Conservation (phyloP, 768 basidiomycete genomes). For the Calocybe gangraenosa region DNA sequence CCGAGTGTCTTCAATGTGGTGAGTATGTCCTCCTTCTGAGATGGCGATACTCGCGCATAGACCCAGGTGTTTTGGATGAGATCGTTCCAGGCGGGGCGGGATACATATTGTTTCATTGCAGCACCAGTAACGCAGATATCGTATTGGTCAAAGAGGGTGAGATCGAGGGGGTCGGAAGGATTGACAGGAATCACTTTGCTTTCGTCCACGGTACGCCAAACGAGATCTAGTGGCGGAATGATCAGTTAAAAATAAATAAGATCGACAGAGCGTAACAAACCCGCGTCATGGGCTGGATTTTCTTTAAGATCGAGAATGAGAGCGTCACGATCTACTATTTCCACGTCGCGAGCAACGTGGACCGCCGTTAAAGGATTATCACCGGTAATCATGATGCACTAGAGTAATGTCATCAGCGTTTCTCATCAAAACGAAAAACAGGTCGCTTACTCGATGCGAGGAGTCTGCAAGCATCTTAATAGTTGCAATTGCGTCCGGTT, state of each 20-base stretch:
- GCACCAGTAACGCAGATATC: slow-evolving; percentile 97
- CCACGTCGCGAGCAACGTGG: slow-evolving; percentile 93
- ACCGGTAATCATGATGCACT: slow-evolving; percentile 99
- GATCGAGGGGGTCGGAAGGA: slow-evolving; percentile 74
- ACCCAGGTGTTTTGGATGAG: slow-evolving; percentile 97
- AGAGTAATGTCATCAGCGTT: slow-evolving; percentile 9
- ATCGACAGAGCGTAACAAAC: slow-evolving; percentile 34
- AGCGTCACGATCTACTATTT: slow-evolving; percentile 94
- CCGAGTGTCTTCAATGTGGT: slow-evolving; percentile 86
- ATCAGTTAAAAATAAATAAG: background rate
- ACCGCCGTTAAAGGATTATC: slow-evolving; percentile 97
- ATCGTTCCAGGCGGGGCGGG: slow-evolving; percentile 64
- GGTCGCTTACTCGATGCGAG: slow-evolving; percentile 85
- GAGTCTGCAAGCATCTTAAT: slow-evolving; percentile 95
- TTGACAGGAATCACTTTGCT: slow-evolving; percentile 83
- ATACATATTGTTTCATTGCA: slow-evolving; percentile 84
- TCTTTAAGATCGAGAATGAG: slow-evolving; percentile 90
- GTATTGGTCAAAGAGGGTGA: slow-evolving; percentile 73
- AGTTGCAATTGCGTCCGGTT: slow-evolving; percentile 84
- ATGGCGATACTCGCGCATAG: slow-evolving; percentile 94
- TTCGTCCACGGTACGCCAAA: slow-evolving; percentile 95
- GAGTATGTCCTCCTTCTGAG: slow-evolving; percentile 94
- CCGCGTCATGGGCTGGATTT: slow-evolving; percentile 63
- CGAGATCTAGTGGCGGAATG: slow-evolving; percentile 53
- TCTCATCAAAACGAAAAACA: background rate